phyloP scores from a whole-genome alignment of 2,329 filamentous ascomycete species.

The Aspergillus arachidicola region DNA sequence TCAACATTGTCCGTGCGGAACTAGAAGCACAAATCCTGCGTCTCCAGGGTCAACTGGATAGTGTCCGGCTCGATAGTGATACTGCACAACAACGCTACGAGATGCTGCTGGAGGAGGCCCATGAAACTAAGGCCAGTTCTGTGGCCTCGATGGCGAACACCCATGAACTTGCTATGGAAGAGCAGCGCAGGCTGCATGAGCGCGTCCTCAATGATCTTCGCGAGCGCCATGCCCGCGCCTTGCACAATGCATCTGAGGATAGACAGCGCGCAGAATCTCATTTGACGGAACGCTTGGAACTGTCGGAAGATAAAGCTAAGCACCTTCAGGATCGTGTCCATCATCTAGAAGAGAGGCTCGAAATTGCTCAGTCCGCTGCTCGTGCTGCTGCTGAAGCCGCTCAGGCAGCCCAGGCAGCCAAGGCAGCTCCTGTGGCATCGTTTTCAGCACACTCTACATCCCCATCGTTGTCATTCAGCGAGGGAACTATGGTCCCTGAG shows the following conservation, averaged over 20 bases:
- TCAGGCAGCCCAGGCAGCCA: slow-evolving; percentile 59
- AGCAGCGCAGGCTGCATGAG: slow-evolving; percentile 69
- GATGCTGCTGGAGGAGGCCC: slow-evolving; percentile 79
- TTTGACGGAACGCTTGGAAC: slow-evolving; percentile 75
- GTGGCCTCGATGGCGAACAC: slow-evolving; percentile 57
- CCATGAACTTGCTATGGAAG: slow-evolving; percentile 57
- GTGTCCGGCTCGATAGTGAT: slow-evolving; percentile 76
- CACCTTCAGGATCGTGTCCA: slow-evolving; percentile 82
- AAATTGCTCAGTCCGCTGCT: slow-evolving; percentile 85
- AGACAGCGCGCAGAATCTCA: slow-evolving; percentile 77
- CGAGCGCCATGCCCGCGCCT: slow-evolving; percentile 71
- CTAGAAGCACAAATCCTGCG: slow-evolving; percentile 77
- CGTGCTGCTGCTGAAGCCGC: slow-evolving; percentile 79
- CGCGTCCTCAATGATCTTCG: slow-evolving; percentile 73
- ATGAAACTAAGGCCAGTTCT: slow-evolving; percentile 66
- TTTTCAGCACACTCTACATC: slow-evolving; percentile 48
- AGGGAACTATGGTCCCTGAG: slow-evolving; percentile 64
- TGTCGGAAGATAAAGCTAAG: slow-evolving; percentile 81
- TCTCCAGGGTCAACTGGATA: slow-evolving; percentile 74
- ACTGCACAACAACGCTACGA: slow-evolving; percentile 79
- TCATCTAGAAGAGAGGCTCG: slow-evolving; percentile 86
- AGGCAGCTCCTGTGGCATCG: slow-evolving; percentile 42
- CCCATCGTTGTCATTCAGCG: slow-evolving; percentile 50
- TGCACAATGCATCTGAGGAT: slow-evolving; percentile 77
- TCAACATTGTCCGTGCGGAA: slow-evolving; percentile 79